These are phyloP conservation scores for Capsicum chinense DNA, from an alignment of 257 asterid genomes.

Conservation along the genomic window DNA sequence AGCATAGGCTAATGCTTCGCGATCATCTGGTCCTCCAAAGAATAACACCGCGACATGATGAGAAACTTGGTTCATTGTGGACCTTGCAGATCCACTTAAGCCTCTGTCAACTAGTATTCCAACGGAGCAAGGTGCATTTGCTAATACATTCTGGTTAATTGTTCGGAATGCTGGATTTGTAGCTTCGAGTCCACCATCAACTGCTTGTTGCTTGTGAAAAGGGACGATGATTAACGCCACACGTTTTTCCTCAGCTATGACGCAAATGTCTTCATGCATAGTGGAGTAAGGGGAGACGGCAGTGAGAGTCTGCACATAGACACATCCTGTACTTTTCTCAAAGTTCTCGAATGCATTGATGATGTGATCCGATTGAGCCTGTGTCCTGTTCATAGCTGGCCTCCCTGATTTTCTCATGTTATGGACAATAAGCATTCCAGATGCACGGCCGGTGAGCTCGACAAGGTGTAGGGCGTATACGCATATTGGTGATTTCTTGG, in stretches of 20 bases:
- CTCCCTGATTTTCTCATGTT: conserved; percentile 58
- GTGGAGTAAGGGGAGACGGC: conserved; percentile 94
- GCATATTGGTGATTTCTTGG: conserved; percentile 74
- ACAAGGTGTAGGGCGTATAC: conserved; percentile 80
- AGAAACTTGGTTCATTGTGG: conserved; percentile 52
- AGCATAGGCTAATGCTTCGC: conserved; percentile 81
- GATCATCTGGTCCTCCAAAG: conserved; percentile 87
- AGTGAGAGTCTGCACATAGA: conserved; percentile 74
- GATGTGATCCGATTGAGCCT: conserved; percentile 91
- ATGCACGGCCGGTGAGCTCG: conserved; percentile 93
- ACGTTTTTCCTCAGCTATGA: conserved; percentile 80
- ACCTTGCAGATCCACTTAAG: conserved; percentile 63
- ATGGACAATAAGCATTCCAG: conserved; percentile 95
- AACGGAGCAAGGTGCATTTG: conserved; percentile 79
- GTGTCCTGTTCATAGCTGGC: conserved; percentile 74
- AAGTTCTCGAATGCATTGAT: conserved; percentile 86
- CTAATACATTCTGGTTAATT: conserved; percentile 78
- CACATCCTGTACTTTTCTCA: conserved; percentile 63
- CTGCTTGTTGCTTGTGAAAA: conserved; percentile 92
- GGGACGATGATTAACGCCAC: conserved; percentile 74
- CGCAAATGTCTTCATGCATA: conserved; percentile 89
- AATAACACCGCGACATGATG: conserved; percentile 71
- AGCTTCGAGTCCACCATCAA: conserved; percentile 92
- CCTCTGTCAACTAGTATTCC: conserved; percentile 95
- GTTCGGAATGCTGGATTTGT: conserved; percentile 69